phyloP scores from a whole-genome alignment of 2,329 filamentous ascomycete genomes.

The Trichoderma hamatum region DNA sequence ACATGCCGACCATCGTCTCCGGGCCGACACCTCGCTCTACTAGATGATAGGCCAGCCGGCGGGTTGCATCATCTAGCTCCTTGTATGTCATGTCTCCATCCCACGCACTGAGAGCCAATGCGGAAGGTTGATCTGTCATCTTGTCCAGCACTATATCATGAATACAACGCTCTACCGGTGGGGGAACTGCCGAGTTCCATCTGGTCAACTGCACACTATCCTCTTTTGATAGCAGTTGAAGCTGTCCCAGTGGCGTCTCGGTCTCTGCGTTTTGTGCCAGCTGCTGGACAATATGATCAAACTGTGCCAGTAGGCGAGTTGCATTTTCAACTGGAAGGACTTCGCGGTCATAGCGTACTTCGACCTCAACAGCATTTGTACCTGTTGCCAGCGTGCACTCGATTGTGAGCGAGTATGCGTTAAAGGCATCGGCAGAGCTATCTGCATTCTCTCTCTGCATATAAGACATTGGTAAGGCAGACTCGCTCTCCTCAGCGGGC shows the following conservation, averaged over 20 bases:
- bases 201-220: constrained; percentile 28
- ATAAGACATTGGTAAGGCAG: background rate
- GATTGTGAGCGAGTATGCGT: background rate
- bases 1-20: constrained; percentile 38
- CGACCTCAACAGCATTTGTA: background rate
- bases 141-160: constrained; percentile 46
- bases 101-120: background rate
- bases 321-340: background rate
- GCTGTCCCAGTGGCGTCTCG: background rate
- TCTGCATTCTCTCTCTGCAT: no score
- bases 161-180: constrained; percentile 38
- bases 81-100: background rate
- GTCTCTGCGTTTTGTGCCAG: background rate
- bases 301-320: background rate
- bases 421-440: background rate
- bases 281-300: background rate
- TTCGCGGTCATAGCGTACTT: constrained; percentile 7
- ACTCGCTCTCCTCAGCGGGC: constrained; percentile 13
- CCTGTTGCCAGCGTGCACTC: background rate
- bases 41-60: constrained; percentile 39
- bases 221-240: background rate
- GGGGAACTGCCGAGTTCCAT: constrained; percentile 36
- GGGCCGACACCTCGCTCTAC: constrained; percentile 29
- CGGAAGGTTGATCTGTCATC: background rate
- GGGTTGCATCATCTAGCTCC: constrained; percentile 33